Conservation (phyloP, 2,329 filamentous ascomycete genomes). For the Epichloe festucae region DNA sequence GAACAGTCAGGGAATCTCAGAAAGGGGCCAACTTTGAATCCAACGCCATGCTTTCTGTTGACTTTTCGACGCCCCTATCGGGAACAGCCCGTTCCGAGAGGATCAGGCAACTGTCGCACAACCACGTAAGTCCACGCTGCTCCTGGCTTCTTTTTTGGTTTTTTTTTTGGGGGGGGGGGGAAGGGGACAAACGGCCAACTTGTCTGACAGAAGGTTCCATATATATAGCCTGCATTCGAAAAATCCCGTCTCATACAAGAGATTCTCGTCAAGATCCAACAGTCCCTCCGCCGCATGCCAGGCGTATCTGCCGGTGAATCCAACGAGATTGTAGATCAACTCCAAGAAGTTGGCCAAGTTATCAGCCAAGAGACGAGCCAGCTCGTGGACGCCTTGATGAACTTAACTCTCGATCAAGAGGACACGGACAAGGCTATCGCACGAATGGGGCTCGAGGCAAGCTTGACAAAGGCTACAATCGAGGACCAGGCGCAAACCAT, state of each 20-base stretch:
- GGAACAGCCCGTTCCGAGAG: conserved; percentile 22
- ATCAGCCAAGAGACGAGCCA: conserved; percentile 26
- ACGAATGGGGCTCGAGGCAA: conserved; percentile 25
- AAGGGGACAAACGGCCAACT: background rate
- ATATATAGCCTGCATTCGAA: conserved; percentile 20
- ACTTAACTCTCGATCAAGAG: conserved; percentile 23
- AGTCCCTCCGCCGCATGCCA: conserved; percentile 26
- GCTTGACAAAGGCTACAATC: conserved; percentile 20
- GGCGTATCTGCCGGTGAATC: conserved; percentile 23
- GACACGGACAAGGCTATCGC: conserved; percentile 26
- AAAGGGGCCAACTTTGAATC: background rate
- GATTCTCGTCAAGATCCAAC: conserved; percentile 24
- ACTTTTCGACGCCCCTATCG: conserved; percentile 26
- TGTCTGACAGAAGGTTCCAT: background rate
- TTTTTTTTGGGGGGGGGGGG: background rate
- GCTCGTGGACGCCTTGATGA: conserved; percentile 25
- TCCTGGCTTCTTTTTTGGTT: background rate
- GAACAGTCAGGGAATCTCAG: background rate
- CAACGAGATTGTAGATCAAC: conserved; percentile 20
- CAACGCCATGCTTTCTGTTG: conserved; percentile 22
- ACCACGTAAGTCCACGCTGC: conserved; percentile 20
- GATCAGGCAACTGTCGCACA: conserved; percentile 26
- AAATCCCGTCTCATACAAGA: conserved; percentile 22
- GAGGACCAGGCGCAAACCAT: conserved; percentile 22
- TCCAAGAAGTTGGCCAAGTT: conserved; percentile 24